A percentile compares a stretch with the other conserved stretches of the same genome.
These are phyloP conservation scores for Triticum timopheevii DNA, from an alignment of 176 grass and related monocot species.

Conservation along the genomic window DNA sequence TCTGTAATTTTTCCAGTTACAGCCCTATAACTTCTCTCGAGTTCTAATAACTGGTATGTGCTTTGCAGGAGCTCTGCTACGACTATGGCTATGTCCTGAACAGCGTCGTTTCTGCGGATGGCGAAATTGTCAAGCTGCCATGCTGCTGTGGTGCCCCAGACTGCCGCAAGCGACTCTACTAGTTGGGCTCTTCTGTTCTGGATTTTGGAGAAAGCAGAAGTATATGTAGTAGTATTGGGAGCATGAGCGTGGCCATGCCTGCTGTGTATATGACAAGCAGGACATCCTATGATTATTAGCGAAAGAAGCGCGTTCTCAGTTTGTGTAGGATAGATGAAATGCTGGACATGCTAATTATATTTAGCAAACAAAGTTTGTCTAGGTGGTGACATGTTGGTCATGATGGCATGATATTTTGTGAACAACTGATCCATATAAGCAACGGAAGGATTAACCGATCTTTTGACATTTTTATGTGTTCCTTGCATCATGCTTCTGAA, in stretches of 20 bases:
- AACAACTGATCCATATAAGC: constrained; percentile 14
- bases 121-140: constrained; percentile 47
- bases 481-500: not conserved
- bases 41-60: constrained; percentile 5
- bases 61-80: constrained; percentile 64
- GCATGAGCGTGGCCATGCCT: constrained; percentile 1
- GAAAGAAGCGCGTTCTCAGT: not conserved
- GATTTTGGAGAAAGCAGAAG: constrained; percentile 9
- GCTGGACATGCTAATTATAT: constrained; percentile 25
- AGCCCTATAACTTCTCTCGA: not conserved
- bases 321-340: constrained; percentile 9
- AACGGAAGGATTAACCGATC: not conserved
- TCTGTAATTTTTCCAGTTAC: constrained; percentile 1
- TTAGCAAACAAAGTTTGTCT: not conserved
- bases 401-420: constrained; percentile 9
- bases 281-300: constrained; percentile 31
- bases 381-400: not conserved
- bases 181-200: not conserved
- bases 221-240: constrained; percentile 8
- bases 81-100: constrained; percentile 73
- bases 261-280: constrained; percentile 16
- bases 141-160: constrained; percentile 66
- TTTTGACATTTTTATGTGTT: not conserved
- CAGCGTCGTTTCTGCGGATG: constrained; percentile 61
- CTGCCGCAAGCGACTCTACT: constrained; percentile 70